Conservation (phyloP, 1,284 basidiomycete species). For the Singerocomus inundabilis region DNA sequence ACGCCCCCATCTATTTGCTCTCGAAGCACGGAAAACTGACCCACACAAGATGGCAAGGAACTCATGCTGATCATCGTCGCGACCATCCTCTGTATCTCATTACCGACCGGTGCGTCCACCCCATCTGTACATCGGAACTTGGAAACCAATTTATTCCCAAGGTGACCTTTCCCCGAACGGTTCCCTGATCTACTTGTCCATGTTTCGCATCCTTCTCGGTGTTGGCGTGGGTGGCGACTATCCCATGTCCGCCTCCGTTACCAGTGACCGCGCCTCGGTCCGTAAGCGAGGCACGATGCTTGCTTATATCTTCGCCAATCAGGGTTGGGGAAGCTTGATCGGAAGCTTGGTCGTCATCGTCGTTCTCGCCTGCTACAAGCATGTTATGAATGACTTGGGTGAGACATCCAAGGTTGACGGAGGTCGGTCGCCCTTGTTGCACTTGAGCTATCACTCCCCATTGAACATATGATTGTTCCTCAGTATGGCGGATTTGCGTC, state of each 20-base stretch:
- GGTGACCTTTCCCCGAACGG: conserved; percentile 43
- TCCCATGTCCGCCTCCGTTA: conserved; percentile 73
- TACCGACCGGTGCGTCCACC: conserved; percentile 42
- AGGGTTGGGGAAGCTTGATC: conserved; percentile 72
- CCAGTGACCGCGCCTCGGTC: conserved; percentile 67
- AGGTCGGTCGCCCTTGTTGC: conserved; percentile 37
- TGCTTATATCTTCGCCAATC: conserved; percentile 72
- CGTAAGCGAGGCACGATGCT: conserved; percentile 73
- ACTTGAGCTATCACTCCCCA: not conserved
- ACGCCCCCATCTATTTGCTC: conserved; percentile 20
- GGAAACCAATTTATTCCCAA: conserved; percentile 13
- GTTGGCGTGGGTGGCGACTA: conserved; percentile 83
- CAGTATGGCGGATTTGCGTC: conserved; percentile 51
- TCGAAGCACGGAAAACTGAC: conserved; percentile 8
- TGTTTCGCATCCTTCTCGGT: conserved; percentile 71
- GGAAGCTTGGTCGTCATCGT: conserved; percentile 69
- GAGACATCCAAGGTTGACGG: conserved; percentile 67
- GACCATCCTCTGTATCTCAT: conserved; percentile 57
- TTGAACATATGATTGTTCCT: conserved; percentile 32
- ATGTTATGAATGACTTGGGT: conserved; percentile 54
- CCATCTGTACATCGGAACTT: not conserved
- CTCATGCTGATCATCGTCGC: conserved; percentile 76
- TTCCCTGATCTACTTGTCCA: conserved; percentile 57
- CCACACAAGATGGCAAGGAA: conserved; percentile 63
- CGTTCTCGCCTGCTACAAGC: conserved; percentile 67